Evolutionary conservation across 345 rosid genomes (phyloP).

Genomic region (Eucalyptus albens): DNA sequence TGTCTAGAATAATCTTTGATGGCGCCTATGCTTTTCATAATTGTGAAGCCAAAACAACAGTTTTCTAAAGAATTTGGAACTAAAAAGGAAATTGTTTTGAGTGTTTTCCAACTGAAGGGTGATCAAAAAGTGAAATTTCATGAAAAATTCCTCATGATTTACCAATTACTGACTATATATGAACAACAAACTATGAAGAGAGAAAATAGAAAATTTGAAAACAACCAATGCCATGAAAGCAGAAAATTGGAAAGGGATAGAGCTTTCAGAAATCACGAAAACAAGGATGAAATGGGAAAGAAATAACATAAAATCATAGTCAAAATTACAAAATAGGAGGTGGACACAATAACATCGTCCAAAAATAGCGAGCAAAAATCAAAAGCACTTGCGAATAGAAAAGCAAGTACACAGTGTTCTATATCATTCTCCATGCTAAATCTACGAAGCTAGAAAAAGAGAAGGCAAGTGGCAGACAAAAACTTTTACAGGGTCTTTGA

Average conservation of each 20-base stretch:
- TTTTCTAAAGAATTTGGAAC: neutral
- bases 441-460: neutral
- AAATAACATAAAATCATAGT: neutral
- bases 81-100: neutral
- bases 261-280: neutral
- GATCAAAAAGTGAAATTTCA: neutral
- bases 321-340: neutral
- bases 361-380: neutral
- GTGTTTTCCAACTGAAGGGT: neutral
- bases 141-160: neutral
- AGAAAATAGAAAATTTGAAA: neutral
- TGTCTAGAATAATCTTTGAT: neutral
- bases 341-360: neutral
- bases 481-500: neutral
- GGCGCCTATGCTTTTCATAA: neutral
- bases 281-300: neutral
- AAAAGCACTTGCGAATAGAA: neutral
- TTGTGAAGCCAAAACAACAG: neutral
- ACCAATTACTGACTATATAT: neutral
- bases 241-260: neutral
- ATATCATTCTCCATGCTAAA: neutral
- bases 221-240: neutral
- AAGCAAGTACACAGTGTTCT: neutral
- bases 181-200: neutral
- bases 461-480: constrained; percentile 4